Percentiles rank a stretch among this genome's conserved stretches.
Conservation (phyloP, 2,329 filamentous ascomycete species). For the Botrytis pseudocinerea region DNA sequence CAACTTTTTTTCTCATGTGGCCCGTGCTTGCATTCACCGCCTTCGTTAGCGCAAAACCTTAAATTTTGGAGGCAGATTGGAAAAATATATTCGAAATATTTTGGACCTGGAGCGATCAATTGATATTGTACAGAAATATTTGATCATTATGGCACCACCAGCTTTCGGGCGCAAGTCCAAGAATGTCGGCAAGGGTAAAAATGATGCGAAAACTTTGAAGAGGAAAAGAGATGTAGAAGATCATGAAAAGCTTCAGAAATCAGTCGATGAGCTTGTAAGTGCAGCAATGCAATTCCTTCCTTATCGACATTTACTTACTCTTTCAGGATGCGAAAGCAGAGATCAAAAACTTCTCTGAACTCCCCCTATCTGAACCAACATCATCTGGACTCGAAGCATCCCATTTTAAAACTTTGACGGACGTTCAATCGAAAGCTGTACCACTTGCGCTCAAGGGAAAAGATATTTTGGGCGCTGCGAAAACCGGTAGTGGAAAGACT, state of each 20-base stretch:
- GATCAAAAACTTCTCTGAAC: slow-evolving; percentile 70
- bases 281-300: neutral
- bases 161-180: slow-evolving; percentile 32
- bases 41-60: slow-evolving; percentile 26
- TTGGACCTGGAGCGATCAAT: slow-evolving; percentile 6
- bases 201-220: slow-evolving; percentile 36
- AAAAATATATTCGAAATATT: slow-evolving; percentile 24
- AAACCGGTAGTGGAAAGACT: slow-evolving; percentile 94
- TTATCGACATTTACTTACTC: slow-evolving; percentile 25
- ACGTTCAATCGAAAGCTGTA: slow-evolving; percentile 88
- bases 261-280: slow-evolving; percentile 39
- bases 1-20: slow-evolving; percentile 23
- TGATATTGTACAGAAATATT: slow-evolving; percentile 3
- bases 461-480: slow-evolving; percentile 91
- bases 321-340: slow-evolving; percentile 39
- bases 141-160: slow-evolving; percentile 35
- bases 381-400: slow-evolving; percentile 76
- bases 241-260: slow-evolving; percentile 37
- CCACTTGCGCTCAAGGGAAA: slow-evolving; percentile 79
- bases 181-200: slow-evolving; percentile 28
- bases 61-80: slow-evolving; percentile 20
- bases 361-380: slow-evolving; percentile 84
- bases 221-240: slow-evolving; percentile 40
- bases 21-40: slow-evolving; percentile 11
- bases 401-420: slow-evolving; percentile 87